Conservation (phyloP, 805 yeast species). For the Candida oleophila region DNA sequence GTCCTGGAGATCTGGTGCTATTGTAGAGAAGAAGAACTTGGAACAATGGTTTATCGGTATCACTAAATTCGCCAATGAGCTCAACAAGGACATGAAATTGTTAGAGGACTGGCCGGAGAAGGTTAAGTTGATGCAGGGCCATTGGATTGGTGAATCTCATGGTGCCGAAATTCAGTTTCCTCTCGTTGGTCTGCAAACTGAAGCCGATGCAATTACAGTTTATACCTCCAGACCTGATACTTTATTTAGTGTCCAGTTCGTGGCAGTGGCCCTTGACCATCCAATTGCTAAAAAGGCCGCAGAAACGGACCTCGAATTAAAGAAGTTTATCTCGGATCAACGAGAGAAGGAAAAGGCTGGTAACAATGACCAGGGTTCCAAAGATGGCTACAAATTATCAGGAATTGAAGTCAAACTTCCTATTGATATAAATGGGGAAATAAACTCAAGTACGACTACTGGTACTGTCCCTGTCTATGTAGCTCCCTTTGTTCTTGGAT, state of each 20-base stretch:
- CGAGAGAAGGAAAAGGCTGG: not conserved
- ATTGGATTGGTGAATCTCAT: conserved; percentile 90
- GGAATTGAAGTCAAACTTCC: conserved; percentile 57
- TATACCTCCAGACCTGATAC: conserved; percentile 95
- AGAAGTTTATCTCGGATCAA: conserved; percentile 44
- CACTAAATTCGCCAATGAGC: conserved; percentile 71
- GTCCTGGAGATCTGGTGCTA: conserved; percentile 97
- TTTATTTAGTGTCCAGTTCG: conserved; percentile 73
- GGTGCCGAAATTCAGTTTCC: conserved; percentile 73
- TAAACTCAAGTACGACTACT: not conserved
- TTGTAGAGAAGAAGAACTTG: conserved; percentile 76
- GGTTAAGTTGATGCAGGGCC: conserved; percentile 84
- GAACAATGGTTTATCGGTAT: conserved; percentile 95
- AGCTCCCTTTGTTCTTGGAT: conserved; percentile 85
- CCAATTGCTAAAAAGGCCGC: conserved; percentile 49
- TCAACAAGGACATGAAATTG: conserved; percentile 60
- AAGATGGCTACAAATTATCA: conserved; percentile 56
- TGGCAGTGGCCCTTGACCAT: conserved; percentile 77
- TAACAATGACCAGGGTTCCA: conserved; percentile 20
- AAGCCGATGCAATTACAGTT: conserved; percentile 38
- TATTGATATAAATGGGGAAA: conserved; percentile 33
- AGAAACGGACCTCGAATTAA: conserved; percentile 37
- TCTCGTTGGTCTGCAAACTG: conserved; percentile 6
- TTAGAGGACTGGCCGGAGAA: conserved; percentile 82
- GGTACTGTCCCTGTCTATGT: conserved; percentile 69